Evolutionary conservation across 2,329 filamentous ascomycete genomes (phyloP), one percentile per base, ranked within the genome.

Genomic region (Aspergillus sp.): DNA sequence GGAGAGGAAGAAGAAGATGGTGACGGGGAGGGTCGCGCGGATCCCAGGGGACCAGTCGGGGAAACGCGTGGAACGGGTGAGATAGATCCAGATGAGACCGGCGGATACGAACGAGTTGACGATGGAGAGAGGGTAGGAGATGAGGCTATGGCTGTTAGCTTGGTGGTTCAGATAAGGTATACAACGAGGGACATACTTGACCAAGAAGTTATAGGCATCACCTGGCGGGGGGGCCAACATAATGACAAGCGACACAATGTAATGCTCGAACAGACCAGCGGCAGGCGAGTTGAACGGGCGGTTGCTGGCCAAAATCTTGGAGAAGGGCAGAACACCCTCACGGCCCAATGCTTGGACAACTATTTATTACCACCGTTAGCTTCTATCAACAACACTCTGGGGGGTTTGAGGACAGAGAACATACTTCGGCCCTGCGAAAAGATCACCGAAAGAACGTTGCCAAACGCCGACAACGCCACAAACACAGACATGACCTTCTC

Each of bases 221-320:
- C 82, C 83, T 0, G 81, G 77, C 0, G 83, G 83, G 1, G 82
- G 82, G 0, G 81, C 82, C 3, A 85, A 62, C 30, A 87, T 74
- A 8, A 86, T 74, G 40, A 86, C 74, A 48, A 83, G 71, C 0
- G 81, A 83, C 2, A 85, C 73, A 10, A 82, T 57, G 76, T 80
- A 86, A 61, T 86, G 82, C 19, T 85, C 71, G 54, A 85, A 78
- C 7, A 72, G 56, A 7, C 66, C 66, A 5, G 79, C 70, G n/a
- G 79, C 74, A 0, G 83, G 83, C 0, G 83, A 76, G 47, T 82
- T 80, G 51, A 81, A 83, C 0, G 83, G 84, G 64, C 76, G 79
- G 57, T 81, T 83, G 3, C 81, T 85, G 0, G 83, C 83, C 79
- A 80, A 86, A 60, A 87, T 78, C 2, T 73, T 72, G 50, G 79